Percentiles rank a stretch among this genome's conserved stretches.
These are phyloP conservation scores for Nakaseomyces uthaithaninus DNA, from an alignment of 1,139 yeast genomes.

Conservation along the genomic window DNA sequence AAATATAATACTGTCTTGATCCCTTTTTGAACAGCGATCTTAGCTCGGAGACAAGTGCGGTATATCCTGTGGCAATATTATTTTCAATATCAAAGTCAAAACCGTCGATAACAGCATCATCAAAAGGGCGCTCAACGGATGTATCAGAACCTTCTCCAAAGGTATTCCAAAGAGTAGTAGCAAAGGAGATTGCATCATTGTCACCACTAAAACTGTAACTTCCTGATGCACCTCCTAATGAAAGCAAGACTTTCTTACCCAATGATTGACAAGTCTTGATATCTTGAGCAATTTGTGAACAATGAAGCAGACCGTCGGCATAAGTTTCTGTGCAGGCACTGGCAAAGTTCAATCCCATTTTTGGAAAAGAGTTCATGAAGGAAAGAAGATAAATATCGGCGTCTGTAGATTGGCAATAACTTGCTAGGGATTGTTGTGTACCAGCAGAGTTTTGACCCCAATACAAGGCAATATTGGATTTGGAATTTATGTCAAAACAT, in stretches of 20 bases:
- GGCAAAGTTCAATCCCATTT: conserved; percentile 58
- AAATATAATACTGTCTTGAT: conserved; percentile 60
- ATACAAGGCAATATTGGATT: conserved; percentile 64
- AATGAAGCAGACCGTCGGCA: conserved; percentile 49
- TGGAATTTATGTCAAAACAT: conserved; percentile 24
- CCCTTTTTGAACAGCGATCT: conserved; percentile 50
- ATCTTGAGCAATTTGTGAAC: conserved; percentile 62
- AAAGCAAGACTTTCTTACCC: conserved; percentile 72
- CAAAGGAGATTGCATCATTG: conserved; percentile 57
- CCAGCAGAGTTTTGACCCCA: conserved; percentile 91
- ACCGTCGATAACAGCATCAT: conserved; percentile 58
- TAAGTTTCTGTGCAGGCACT: conserved; percentile 51
- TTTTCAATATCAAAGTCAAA: conserved; percentile 67
- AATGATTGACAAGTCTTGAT: conserved; percentile 71
- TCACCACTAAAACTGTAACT: conserved; percentile 64
- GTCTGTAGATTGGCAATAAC: conserved; percentile 60
- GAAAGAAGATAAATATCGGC: conserved; percentile 70
- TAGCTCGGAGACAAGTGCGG: conserved; percentile 53
- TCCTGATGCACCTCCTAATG: conserved; percentile 86
- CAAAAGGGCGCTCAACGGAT: conserved; percentile 62
- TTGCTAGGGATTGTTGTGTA: conserved; percentile 53
- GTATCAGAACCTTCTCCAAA: conserved; percentile 66
- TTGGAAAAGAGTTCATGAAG: conserved; percentile 59
- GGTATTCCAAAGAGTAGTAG: conserved; percentile 70
- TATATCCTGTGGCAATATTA: conserved; percentile 46